Evolutionary conservation across 2,329 filamentous ascomycete genomes (phyloP).

Genomic region (Xylaria multiplex): DNA sequence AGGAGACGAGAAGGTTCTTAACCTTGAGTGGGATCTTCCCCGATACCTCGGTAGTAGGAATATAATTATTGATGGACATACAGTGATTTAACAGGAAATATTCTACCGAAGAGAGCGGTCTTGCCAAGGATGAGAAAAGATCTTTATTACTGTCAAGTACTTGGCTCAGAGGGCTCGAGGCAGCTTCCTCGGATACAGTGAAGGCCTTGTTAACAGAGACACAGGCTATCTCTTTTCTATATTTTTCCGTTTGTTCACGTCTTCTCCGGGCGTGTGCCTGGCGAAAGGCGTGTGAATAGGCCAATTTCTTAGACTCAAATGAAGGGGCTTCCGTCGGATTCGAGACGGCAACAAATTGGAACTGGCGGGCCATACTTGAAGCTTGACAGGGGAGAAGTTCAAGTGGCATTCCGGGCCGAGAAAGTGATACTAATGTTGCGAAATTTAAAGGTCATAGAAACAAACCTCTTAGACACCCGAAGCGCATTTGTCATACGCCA

Average conservation of each 20-base stretch:
- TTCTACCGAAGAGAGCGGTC: conserved; percentile 18
- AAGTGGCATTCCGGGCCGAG: background rate
- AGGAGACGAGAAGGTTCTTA: background rate
- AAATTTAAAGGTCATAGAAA: background rate
- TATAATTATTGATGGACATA: conserved; percentile 11
- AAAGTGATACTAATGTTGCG: conserved; percentile 9
- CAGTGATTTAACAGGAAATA: conserved; percentile 23
- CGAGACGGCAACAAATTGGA: conserved; percentile 17
- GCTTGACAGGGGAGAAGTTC: background rate
- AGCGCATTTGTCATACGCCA: conserved; percentile 14
- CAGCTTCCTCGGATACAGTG: background rate
- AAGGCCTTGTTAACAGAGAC: background rate
- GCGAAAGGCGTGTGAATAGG: conserved; percentile 18
- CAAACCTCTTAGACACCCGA: background rate
- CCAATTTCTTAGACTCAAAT: conserved; percentile 13
- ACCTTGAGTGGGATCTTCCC: background rate
- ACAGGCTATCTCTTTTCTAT: conserved; percentile 7
- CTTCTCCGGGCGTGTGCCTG: conserved; percentile 19
- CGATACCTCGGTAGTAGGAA: background rate
- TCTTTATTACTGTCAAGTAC: conserved; percentile 8
- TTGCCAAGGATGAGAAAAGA: conserved; percentile 19
- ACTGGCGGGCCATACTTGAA: conserved; percentile 17
- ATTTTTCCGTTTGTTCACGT: conserved; percentile 9
- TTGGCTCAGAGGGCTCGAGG: conserved; percentile 4
- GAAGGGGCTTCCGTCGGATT: conserved; percentile 12